Evolutionary conservation across 768 basidiomycete species (phyloP), one percentile per base, ranked within the genome.

Genomic region (Holtermanniella nyarrowii): DNA sequence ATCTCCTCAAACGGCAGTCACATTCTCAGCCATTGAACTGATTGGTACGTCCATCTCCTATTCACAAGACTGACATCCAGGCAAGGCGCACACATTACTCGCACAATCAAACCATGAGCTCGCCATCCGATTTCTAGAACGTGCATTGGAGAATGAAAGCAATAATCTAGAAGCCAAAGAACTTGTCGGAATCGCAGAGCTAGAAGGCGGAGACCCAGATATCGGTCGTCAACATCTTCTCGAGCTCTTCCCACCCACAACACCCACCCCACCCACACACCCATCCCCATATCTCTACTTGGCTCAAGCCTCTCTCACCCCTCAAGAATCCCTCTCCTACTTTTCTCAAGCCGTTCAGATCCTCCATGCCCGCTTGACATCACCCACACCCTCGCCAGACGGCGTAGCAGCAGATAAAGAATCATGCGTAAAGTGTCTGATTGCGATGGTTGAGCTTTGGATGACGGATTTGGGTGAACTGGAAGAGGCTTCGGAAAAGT

Each of bases 401-500:
- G 58, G 45, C 20, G 60, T 61, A 39, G 81, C 84, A 52, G 66
- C 75, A 2, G 70, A 82, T 44, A 82, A 76, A 63, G 77, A 71
- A 26, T 86, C 81, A 63, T 81, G 84, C 50, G 82, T 89, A 11
- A 77, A 84, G 39, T 87, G 86, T 5, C 77, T 90, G 20, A 77
- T 89, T 25, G 85, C 84, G 5, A 89, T 90, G 78, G 84, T 91
- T 22, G 90, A 93, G 67, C 85, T 91, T 14, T 95, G 89, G 89
- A 93, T 95, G 88, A 86, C 90, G 58, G 88, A 91, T 76, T 75
- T 93, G 46, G 91, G 89, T 68, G 82, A 85, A 60, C 86, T 88
- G 65, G 81, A 83, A 16, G 78, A 81, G 21, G 90, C 89, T 16
- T 85, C 86, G 62, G 77, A 78, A 60, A 85, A 78, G 13, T 95